Base-by-base conservation (phyloP, 108 stramenopile genomes). In the Licmophora abbreviata region DNA sequence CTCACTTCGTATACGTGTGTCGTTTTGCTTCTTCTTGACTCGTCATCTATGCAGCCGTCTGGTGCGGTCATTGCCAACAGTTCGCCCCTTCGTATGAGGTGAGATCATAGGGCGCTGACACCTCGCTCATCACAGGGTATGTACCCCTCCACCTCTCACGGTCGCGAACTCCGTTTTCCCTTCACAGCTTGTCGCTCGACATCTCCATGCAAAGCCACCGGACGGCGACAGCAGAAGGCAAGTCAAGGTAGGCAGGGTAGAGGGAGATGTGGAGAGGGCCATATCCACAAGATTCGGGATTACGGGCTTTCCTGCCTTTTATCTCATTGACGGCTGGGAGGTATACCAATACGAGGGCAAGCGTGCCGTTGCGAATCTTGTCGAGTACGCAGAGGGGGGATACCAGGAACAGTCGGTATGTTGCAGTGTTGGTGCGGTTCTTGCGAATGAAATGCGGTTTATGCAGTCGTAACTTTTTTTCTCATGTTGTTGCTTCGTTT, bases 231-330 rank as follows among this genome's bases (percentile, higher is more conserved):
- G 43, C 53, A 4, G 49, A 52, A 18, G 69, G 69, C 14, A 59
- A 60, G 68, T 95, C 22, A 76, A 78, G 24, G 85, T 95, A 29
- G 94, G 68, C 44, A 85, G 83, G 51, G 71, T 95, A 21, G 81
- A 95, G 33, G 86, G 81, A 6, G 63, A 68, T 1, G 57, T 48
- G 17, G 83, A 89, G 54, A 59, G 67, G 9, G 82, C 85, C 1
- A 54, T 92, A 0, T 42, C 64, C 7, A 59, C 68, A 8, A 47
- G 90, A 23, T 95, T 95, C 44, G 57, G 67, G 24, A 69, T 95
- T 21, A 35, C 55, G 7, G 75, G 74, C 18, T 93, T 55, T 56
- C 94, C 94, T 0, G 70, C 77, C 12, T 88, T 95, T 61, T 90
- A 59, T 48, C 27, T 83, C 15, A 61, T 90, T 7, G 65, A 83